These are phyloP conservation scores for Amphibolis antarctica DNA, from an alignment of 106 monocot genomes.

Conservation along the genomic window DNA sequence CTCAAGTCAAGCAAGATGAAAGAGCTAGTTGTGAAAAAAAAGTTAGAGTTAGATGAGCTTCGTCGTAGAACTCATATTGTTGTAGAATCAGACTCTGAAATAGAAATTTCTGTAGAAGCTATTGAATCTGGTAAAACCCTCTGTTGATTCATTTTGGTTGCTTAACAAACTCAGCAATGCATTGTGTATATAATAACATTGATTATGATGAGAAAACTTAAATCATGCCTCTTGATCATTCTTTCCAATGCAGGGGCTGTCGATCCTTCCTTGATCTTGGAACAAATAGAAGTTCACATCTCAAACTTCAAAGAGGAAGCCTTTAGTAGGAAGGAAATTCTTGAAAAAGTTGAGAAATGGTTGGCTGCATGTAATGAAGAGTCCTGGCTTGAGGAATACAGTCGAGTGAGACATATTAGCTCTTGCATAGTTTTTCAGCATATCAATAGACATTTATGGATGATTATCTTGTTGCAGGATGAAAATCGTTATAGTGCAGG, in stretches of 20 bases:
- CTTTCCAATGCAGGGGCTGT: conserved; percentile 35
- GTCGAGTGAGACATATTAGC: conserved; percentile 41
- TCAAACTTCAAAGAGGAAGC: conserved; percentile 49
- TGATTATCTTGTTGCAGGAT: conserved; percentile 35
- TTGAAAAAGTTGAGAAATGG: conserved; percentile 74
- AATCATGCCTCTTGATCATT: not conserved
- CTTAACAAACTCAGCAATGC: no score
- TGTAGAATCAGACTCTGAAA: conserved; percentile 15
- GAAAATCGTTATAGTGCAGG: conserved; percentile 71
- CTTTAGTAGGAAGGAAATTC: conserved; percentile 56
- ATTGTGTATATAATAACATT: no score
- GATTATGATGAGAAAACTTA: no score
- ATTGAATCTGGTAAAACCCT: conserved; percentile 31
- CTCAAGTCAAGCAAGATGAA: conserved; percentile 63
- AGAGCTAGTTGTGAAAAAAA: conserved; percentile 57
- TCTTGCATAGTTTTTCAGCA: not conserved
- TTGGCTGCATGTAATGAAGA: conserved; percentile 57
- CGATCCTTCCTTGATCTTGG: conserved; percentile 41
- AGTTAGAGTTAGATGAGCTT: conserved; percentile 49
- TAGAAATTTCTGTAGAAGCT: conserved; percentile 27
- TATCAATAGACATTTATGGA: not conserved
- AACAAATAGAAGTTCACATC: conserved; percentile 50
- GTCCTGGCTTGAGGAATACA: conserved; percentile 75
- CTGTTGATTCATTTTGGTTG: no score
- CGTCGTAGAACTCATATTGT: conserved; percentile 36